Evolutionary conservation across 257 asterid genomes (phyloP), one percentile per base, ranked within the genome.

Genomic region (Handroanthus guayacan): DNA sequence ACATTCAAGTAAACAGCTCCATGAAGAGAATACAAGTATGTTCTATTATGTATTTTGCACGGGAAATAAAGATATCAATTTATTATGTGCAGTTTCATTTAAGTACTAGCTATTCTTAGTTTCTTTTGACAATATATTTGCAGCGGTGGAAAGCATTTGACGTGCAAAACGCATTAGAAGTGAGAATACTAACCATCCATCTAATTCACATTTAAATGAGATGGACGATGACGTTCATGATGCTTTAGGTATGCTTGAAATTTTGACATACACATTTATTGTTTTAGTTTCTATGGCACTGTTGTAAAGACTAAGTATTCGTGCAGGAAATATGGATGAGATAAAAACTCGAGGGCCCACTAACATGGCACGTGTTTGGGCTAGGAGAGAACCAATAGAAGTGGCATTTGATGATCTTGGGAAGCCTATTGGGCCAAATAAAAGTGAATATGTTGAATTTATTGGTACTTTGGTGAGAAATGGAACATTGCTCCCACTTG

Each of bases 381-480:
- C 34, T 14, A 55, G 62, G 31, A 55, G 11, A 17, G 34, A 17
- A 14, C 3, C 1, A 14, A 9, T 14, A 3, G 20, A 71, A 55
- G 38, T 71, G 4, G 54, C 14, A 17, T 71, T 71, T n/a, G 38
- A 71, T 51, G 12, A 55, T 9, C 0, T n/a, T 3, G 76, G 66
- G 9, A 9, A 70, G 5, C 55, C 66, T 37, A 71, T 71, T n/a
- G 76, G 76, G 17, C 54, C 16, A 17, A 37, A 55, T 10, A 71
- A 71, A 52, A 71, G 67, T 18, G 43, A 71, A 39, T 71, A 36
- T 17, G 55, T 71, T 14, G 75, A 70, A 11, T 70, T 52, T 9
- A 3, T 36, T 3, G 75, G 52, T 3, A 52, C 75, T 2, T 25
- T 71, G 2, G 76, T 17, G 2, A 71, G 76, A 55, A 55, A 71